A percentile compares a stretch with the other conserved stretches of the same genome.
Conservation (phyloP, 768 basidiomycete genomes). For the Paxillus rubicundulus region DNA sequence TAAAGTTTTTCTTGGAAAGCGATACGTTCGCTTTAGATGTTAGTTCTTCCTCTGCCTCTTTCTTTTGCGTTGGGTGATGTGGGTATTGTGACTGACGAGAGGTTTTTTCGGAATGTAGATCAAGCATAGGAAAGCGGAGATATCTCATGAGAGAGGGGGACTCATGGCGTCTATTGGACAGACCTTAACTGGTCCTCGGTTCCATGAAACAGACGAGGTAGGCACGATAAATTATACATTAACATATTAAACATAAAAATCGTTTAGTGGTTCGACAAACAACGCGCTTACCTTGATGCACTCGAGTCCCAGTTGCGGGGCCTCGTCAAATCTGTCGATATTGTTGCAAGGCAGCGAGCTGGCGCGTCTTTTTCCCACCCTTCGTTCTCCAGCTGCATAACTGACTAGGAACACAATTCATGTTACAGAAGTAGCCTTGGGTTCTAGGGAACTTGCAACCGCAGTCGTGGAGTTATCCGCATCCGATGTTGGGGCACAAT, state of each 20-base stretch:
- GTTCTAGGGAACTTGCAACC: slow-evolving; percentile 79
- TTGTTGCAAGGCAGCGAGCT: slow-evolving; percentile 77
- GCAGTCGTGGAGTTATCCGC: slow-evolving; percentile 65
- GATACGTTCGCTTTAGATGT: slow-evolving; percentile 91
- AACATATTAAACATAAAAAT: neutral
- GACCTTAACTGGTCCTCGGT: slow-evolving; percentile 73
- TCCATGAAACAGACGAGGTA: slow-evolving; percentile 87
- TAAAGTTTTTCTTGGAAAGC: slow-evolving; percentile 89
- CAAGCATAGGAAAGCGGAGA: slow-evolving; percentile 80
- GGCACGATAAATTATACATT: slow-evolving; percentile 5
- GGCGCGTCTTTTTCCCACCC: slow-evolving; percentile 41
- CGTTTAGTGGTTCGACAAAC: slow-evolving; percentile 87
- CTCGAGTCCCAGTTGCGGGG: slow-evolving; percentile 87
- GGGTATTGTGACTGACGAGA: neutral
- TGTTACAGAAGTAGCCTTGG: slow-evolving; percentile 58
- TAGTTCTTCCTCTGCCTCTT: slow-evolving; percentile 29
- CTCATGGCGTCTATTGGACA: slow-evolving; percentile 83
- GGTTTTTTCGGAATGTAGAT: slow-evolving; percentile 48
- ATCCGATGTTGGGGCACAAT: slow-evolving; percentile 72
- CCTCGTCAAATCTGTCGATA: slow-evolving; percentile 82
- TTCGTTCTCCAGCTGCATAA: neutral
- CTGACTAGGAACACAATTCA: neutral
- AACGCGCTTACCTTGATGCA: slow-evolving; percentile 81
- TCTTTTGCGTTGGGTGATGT: neutral
- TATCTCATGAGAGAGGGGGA: slow-evolving; percentile 75